These are phyloP conservation scores for Saccharomyces hybrid DNA, from an alignment of 1,139 yeast genomes.

Conservation along the genomic window DNA sequence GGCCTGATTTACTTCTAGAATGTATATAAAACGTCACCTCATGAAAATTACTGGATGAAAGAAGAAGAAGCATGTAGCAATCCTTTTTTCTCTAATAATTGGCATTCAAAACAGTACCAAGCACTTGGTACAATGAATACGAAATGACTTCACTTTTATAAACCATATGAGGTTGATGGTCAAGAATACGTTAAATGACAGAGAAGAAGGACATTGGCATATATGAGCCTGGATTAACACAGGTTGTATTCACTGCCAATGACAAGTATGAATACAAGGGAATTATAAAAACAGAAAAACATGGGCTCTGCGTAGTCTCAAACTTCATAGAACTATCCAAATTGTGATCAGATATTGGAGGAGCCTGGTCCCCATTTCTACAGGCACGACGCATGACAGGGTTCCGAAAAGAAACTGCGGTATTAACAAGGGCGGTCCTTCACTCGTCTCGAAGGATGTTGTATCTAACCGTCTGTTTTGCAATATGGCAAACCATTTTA, in stretches of 20 bases:
- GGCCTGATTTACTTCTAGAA: neutral
- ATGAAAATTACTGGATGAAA: neutral
- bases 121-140: neutral
- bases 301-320: neutral
- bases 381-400: neutral
- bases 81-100: neutral
- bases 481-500: neutral
- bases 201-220: neutral
- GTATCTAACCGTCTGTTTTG: neutral
- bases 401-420: neutral
- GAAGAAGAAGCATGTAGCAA: neutral
- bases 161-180: neutral
- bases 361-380: neutral
- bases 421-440: neutral
- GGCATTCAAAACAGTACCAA: neutral
- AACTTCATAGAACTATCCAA: neutral
- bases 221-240: neutral
- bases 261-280: neutral
- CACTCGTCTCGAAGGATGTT: neutral
- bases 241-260: neutral
- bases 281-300: neutral
- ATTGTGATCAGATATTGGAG: neutral
- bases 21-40: neutral
- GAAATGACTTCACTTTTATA: neutral
- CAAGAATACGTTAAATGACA: neutral